Evolutionary conservation across 2,329 filamentous ascomycete genomes (phyloP).

Genomic region (Venturia carpophila): DNA sequence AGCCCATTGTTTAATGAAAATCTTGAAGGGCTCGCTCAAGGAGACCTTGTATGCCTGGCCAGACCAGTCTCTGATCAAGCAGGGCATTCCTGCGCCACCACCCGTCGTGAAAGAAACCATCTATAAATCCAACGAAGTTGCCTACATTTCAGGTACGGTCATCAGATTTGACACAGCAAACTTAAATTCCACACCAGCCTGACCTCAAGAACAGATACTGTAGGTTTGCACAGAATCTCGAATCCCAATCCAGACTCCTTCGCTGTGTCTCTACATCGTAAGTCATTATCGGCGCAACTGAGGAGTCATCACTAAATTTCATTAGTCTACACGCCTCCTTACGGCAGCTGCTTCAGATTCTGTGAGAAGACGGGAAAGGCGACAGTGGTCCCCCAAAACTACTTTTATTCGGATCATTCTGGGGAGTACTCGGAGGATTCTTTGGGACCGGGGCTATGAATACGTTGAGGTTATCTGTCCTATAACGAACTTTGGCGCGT

Average conservation of each 20-base stretch:
- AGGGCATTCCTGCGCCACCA: slow-evolving; percentile 47
- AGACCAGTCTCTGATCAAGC: slow-evolving; percentile 36
- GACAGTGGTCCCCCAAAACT: slow-evolving; percentile 61
- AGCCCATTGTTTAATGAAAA: slow-evolving; percentile 87
- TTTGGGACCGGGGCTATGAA: slow-evolving; percentile 28
- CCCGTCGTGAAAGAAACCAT: slow-evolving; percentile 57
- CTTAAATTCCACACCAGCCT: background rate
- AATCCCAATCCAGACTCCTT: slow-evolving; percentile 65
- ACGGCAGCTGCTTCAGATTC: slow-evolving; percentile 81
- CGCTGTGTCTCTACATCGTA: slow-evolving; percentile 75
- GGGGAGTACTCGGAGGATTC: slow-evolving; percentile 19
- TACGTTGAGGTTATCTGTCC: background rate
- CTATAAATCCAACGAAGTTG: slow-evolving; percentile 64
- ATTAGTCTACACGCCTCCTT: slow-evolving; percentile 72
- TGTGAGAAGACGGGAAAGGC: slow-evolving; percentile 66
- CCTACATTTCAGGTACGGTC: slow-evolving; percentile 79
- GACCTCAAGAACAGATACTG: background rate
- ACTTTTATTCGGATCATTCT: slow-evolving; percentile 55
- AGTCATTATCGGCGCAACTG: slow-evolving; percentile 25
- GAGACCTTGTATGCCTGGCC: slow-evolving; percentile 80
- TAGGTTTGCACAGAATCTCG: slow-evolving; percentile 75
- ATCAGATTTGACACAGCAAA: background rate
- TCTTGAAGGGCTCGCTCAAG: slow-evolving; percentile 67
- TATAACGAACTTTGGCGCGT: background rate
- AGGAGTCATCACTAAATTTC: slow-evolving; percentile 12